Conservation (phyloP, 192 early-diverging fungal species). For the Tieghemiomyces parasiticus region DNA sequence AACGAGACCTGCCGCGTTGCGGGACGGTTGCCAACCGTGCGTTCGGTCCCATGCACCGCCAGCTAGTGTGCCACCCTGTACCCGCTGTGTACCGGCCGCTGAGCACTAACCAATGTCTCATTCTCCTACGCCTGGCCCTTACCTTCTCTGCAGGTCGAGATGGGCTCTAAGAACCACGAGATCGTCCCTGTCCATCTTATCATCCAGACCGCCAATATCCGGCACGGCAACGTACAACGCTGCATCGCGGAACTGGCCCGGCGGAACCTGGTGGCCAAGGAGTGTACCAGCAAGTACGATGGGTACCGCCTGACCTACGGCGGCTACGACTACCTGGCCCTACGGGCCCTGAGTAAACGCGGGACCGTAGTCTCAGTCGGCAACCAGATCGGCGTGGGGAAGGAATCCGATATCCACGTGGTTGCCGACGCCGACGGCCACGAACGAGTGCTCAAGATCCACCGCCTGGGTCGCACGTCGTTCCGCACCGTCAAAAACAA, state of each 20-base stretch:
- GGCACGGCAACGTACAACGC: constrained; percentile 73
- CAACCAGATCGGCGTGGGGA: constrained; percentile 99
- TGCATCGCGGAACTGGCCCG: constrained; percentile 75
- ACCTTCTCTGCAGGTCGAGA: constrained; percentile 53
- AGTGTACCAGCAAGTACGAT: constrained; percentile 42
- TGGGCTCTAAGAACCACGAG: constrained; percentile 98
- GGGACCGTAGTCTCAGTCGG: constrained; percentile 86
- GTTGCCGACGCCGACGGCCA: constrained; percentile 84
- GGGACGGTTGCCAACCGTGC: no score
- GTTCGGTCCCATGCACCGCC: no score
- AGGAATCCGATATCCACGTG: constrained; percentile 99
- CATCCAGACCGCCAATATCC: constrained; percentile 82
- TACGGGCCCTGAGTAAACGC: constrained; percentile 81
- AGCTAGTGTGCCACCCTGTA: no score
- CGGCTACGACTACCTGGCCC: constrained; percentile 97
- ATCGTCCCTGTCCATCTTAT: constrained; percentile 88
- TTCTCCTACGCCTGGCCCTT: not conserved
- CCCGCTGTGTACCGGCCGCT: no score
- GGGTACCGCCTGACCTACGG: constrained; percentile 97
- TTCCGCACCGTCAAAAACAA: constrained; percentile 96
- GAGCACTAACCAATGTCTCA: no score
- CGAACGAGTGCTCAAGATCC: constrained; percentile 91
- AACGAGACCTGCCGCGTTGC: no score
- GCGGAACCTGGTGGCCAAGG: constrained; percentile 78
- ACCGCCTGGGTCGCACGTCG: constrained; percentile 87